These are phyloP conservation scores for Rachicladosporium sp. DNA, from an alignment of 2,329 filamentous ascomycete species.

Conservation along the genomic window DNA sequence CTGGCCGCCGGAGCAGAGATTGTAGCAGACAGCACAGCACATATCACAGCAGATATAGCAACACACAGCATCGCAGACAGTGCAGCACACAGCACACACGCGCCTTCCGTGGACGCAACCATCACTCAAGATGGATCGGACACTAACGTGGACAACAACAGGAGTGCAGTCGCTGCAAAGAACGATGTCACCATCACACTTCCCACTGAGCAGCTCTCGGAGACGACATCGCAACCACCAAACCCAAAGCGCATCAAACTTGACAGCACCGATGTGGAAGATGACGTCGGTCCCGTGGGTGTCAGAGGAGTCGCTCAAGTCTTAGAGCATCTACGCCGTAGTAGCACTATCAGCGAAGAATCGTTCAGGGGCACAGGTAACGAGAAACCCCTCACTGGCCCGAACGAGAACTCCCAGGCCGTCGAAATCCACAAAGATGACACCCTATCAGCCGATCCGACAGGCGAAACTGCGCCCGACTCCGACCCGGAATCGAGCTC, in stretches of 20 bases:
- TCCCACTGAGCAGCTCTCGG: not conserved
- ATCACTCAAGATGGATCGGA: not conserved
- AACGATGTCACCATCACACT: not conserved
- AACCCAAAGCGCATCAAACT: too few species aligned
- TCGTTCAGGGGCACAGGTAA: slow-evolving; percentile 9
- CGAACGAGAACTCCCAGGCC: slow-evolving; percentile 27
- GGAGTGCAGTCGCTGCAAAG: not conserved
- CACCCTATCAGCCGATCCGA: too few species aligned
- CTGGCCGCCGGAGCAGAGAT: not conserved
- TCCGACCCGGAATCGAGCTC: slow-evolving; percentile 68
- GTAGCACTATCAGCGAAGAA: too few species aligned
- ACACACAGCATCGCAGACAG: not conserved
- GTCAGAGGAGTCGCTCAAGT: too few species aligned
- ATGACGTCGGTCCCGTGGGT: too few species aligned
- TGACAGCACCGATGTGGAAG: too few species aligned
- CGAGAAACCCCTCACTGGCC: slow-evolving; percentile 33
- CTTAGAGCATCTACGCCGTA: too few species aligned
- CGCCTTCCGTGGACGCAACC: not conserved
- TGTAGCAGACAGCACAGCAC: not conserved
- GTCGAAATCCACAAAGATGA: too few species aligned
- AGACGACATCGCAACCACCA: not conserved
- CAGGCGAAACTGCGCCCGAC: too few species aligned
- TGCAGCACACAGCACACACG: not conserved
- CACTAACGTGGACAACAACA: not conserved
- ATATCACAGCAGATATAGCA: not conserved